Conservation (phyloP, 2,329 filamentous ascomycete species). For the Talaromyces piceae region DNA sequence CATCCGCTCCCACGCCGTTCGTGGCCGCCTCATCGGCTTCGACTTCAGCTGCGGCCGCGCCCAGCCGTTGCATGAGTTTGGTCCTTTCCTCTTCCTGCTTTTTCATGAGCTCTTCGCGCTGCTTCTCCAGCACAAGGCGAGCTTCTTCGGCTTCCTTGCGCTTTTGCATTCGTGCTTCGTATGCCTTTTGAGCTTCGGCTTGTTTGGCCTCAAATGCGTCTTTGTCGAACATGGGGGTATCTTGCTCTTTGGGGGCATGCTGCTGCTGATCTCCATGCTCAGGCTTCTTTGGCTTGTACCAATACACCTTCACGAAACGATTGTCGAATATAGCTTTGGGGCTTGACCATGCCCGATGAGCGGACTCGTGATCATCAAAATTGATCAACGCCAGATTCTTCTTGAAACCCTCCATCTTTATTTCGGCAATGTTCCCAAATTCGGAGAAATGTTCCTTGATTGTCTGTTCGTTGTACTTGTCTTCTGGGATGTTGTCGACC, state of each 20-base stretch:
- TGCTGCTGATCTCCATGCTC: slow-evolving; percentile 23
- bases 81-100: slow-evolving; percentile 50
- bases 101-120: slow-evolving; percentile 43
- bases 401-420: slow-evolving; percentile 49
- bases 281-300: slow-evolving; percentile 43
- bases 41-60: slow-evolving; percentile 19
- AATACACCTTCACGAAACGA: slow-evolving; percentile 58
- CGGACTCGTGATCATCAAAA: slow-evolving; percentile 45
- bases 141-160: slow-evolving; percentile 46
- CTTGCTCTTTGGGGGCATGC: slow-evolving; percentile 18
- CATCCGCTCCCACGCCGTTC: slow-evolving; percentile 20
- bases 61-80: slow-evolving; percentile 43
- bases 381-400: slow-evolving; percentile 50
- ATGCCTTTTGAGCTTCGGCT: slow-evolving; percentile 48
- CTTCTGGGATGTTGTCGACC: slow-evolving; percentile 54
- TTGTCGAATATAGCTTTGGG: slow-evolving; percentile 59
- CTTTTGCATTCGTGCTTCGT: slow-evolving; percentile 49
- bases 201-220: slow-evolving; percentile 50
- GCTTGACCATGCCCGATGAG: slow-evolving; percentile 50
- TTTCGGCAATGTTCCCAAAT: slow-evolving; percentile 49
- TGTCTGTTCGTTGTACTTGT: slow-evolving; percentile 46
- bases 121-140: slow-evolving; percentile 46
- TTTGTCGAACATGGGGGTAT: slow-evolving; percentile 43
- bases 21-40: slow-evolving; percentile 7
- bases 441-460: slow-evolving; percentile 52